Evolutionary conservation across 2,329 filamentous ascomycete genomes (phyloP).

Genomic region (Corynespora cassiicola): DNA sequence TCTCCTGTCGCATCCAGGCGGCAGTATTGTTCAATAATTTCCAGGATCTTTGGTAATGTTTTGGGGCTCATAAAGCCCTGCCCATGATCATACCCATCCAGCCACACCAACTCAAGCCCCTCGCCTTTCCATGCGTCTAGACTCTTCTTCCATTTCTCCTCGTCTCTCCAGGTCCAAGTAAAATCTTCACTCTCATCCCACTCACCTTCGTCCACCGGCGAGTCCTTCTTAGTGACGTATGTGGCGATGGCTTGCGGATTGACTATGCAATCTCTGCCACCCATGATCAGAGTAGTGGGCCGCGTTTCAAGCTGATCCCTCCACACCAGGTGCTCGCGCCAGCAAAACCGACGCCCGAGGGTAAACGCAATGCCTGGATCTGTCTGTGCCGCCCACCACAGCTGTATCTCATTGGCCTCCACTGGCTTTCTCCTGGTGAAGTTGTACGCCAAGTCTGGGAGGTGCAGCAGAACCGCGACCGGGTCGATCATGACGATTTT

Average conservation of each 20-base stretch:
- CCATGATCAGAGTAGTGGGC: slow-evolving; percentile 62
- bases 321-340: slow-evolving; percentile 72
- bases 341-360: slow-evolving; percentile 70
- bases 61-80: slow-evolving; percentile 45
- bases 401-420: slow-evolving; percentile 67
- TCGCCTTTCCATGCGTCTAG: slow-evolving; percentile 39
- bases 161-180: slow-evolving; percentile 11
- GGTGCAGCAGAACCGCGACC: slow-evolving; percentile 68
- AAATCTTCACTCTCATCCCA: neutral
- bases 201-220: neutral
- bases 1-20: too few relatives aligned
- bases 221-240: slow-evolving; percentile 54
- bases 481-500: slow-evolving; percentile 63
- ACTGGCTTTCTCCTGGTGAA: slow-evolving; percentile 48
- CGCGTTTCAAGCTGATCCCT: slow-evolving; percentile 62
- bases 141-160: slow-evolving; percentile 23
- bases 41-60: slow-evolving; percentile 6
- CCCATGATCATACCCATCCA: slow-evolving; percentile 66
- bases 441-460: slow-evolving; percentile 72
- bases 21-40: slow-evolving; percentile 10
- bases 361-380: slow-evolving; percentile 70
- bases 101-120: slow-evolving; percentile 65
- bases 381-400: slow-evolving; percentile 71
- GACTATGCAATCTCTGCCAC: slow-evolving; percentile 67
- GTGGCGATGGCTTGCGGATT: slow-evolving; percentile 61